These are phyloP conservation scores for Russula virescens DNA, from an alignment of 768 basidiomycete genomes.

Conservation along the genomic window DNA sequence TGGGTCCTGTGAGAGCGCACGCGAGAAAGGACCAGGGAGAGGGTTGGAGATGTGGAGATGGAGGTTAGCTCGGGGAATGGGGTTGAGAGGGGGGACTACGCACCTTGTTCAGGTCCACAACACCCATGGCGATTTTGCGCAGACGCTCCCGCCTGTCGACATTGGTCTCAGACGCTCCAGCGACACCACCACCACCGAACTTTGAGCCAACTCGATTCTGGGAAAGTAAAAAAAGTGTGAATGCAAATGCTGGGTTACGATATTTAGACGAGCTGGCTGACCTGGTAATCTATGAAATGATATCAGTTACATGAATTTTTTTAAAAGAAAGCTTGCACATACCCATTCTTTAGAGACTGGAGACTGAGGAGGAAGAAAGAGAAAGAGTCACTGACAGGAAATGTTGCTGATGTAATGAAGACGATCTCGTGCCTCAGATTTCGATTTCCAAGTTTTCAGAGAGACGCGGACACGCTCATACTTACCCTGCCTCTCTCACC, in stretches of 20 bases:
- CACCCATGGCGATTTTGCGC: conserved; percentile 92
- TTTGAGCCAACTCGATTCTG: conserved; percentile 95
- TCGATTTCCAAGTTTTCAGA: background rate
- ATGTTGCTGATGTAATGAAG: conserved; percentile 3
- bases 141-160: conserved; percentile 93
- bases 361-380: background rate
- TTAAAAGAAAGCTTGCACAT: background rate
- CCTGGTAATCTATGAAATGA: conserved; percentile 19
- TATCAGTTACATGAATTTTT: background rate
- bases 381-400: background rate
- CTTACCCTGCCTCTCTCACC: background rate
- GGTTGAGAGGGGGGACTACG: conserved; percentile 20
- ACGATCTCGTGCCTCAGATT: conserved; percentile 4
- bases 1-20: conserved; percentile 58
- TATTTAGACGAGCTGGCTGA: background rate
- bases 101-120: conserved; percentile 96
- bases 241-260: background rate
- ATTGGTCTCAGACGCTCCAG: conserved; percentile 91
- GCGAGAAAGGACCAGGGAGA: background rate
- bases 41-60: background rate
- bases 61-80: background rate
- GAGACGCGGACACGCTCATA: background rate
- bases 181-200: conserved; percentile 94
- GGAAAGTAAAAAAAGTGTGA: background rate
- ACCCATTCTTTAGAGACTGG: conserved; percentile 15